Percentiles rank a stretch among this genome's conserved stretches.
These are phyloP conservation scores for Tagetes erecta DNA, from an alignment of 129 eudicot genomes.

Conservation along the genomic window DNA sequence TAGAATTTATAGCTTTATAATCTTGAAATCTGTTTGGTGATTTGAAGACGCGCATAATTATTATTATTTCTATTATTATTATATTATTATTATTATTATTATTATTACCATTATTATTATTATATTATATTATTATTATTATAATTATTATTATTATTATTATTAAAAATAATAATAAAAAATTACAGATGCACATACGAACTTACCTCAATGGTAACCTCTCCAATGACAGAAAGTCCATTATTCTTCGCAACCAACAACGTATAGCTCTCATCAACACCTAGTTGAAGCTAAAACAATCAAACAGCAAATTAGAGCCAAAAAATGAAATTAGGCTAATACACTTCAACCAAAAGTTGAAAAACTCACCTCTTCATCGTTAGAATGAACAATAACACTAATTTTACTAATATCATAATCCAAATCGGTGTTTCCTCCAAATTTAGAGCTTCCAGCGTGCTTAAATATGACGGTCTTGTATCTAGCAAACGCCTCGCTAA, in stretches of 20 bases:
- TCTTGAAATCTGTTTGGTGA: no score
- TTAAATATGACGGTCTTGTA: constrained; percentile 59
- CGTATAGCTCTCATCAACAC: constrained; percentile 87
- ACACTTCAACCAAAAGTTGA: neutral
- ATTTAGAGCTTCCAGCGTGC: constrained; percentile 35
- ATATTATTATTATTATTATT: no score
- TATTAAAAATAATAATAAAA: no score
- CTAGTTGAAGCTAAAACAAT: constrained; percentile 66
- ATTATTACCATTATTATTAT: no score
- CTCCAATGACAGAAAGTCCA: constrained; percentile 57
- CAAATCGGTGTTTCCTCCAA: constrained; percentile 2
- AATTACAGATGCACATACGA: neutral
- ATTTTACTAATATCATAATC: constrained; percentile 52
- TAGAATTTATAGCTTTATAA: no score
- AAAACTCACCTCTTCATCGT: constrained; percentile 56
- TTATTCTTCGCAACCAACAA: constrained; percentile 56
- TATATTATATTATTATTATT: no score
- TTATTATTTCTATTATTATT: no score
- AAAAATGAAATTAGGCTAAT: neutral
- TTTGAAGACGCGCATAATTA: no score
- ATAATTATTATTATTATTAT: no score
- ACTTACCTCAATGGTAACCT: constrained; percentile 69
- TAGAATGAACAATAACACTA: constrained; percentile 49
- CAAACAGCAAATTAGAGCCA: constrained; percentile 10
- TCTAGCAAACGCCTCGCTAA: constrained; percentile 66